Conservation (phyloP, 495 filamentous ascomycete genomes). For the Cenococcum geophilum region DNA sequence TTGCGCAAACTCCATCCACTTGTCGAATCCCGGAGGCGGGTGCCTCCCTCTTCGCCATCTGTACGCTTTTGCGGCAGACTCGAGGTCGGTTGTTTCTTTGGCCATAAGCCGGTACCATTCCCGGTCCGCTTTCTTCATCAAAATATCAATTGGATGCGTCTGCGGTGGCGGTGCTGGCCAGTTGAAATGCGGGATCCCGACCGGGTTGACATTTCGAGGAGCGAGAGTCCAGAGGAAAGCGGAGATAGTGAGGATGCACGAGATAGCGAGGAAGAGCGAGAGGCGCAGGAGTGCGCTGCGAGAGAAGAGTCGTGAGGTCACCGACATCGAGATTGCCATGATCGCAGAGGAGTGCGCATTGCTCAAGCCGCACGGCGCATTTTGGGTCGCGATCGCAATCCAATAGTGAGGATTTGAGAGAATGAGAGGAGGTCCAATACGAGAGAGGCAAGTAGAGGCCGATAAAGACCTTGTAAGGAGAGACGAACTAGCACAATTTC, state of each 20-base stretch:
- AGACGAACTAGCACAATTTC: too few relatives aligned
- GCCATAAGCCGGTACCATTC: constrained; percentile 25
- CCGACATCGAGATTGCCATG: neutral
- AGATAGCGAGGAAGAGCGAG: neutral
- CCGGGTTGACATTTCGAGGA: neutral
- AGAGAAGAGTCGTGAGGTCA: neutral
- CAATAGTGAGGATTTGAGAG: too few relatives aligned
- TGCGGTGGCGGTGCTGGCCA: neutral
- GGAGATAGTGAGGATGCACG: neutral
- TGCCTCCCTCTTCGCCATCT: constrained; percentile 35
- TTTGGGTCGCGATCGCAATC: too few relatives aligned
- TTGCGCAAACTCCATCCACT: constrained; percentile 36
- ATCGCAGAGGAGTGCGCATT: neutral
- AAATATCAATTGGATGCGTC: constrained; percentile 36
- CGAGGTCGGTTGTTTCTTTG: constrained; percentile 30
- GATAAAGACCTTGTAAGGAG: too few relatives aligned
- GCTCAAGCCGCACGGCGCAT: too few relatives aligned
- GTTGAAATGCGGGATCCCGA: constrained; percentile 8
- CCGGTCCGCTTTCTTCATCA: constrained; percentile 30
- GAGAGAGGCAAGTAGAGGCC: too few relatives aligned
- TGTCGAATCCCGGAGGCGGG: constrained; percentile 38
- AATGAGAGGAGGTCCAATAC: too few relatives aligned
- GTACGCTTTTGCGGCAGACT: constrained; percentile 33
- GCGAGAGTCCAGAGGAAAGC: neutral
- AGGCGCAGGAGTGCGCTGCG: neutral